Evolutionary conservation across 2,329 filamentous ascomycete genomes (phyloP), one percentile per base, ranked within the genome.

Genomic region (Tolypocladium pustulatum): DNA sequence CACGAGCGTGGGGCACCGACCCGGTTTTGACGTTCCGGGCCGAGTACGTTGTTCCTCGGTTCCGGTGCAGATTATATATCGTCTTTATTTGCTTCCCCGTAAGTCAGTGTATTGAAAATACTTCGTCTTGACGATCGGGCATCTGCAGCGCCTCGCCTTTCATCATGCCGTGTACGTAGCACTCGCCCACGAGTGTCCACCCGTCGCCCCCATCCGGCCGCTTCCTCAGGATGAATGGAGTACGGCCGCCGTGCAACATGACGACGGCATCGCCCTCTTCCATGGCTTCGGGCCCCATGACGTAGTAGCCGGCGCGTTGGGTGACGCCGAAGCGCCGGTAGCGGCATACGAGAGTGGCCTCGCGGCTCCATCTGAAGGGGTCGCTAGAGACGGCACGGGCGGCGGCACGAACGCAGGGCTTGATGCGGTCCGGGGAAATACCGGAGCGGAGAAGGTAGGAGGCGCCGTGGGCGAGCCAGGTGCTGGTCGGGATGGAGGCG

Each of bases 81-180:
- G 32, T 49, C 30, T 55, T 40, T 17, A 25, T 34, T 52, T 57
- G 32, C 13, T 41, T 32, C 30, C 43, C 20, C 37, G 15, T 10
- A 22, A 7, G 17, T 64, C 58, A 71, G 17, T 63, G 25, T 59
- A 73, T 67, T 1, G 64, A 58, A 64, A 72, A 73, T 51, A 65
- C 64, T 52, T 72, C 69, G 25, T 71, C 65, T 6, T 62, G 51
- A 1, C 61, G n/a, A 12, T 60, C 63, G 7, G 65, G 61, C 8
- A 60, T 57, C 17, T 61, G 57, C 58, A 71, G 61, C 3, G 63
- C 67, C 60, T 74, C 71, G 1, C 71, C 71, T 37, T 68, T 62
- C 72, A 74, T 74, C 55, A 74, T 57, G 1, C 72, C 72, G 58
- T 73, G 70, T 3, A 72, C 67, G 59, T 73, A 74, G 40, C 72